Conservation (phyloP, 345 rosid genomes). For the Acer campestre region DNA sequence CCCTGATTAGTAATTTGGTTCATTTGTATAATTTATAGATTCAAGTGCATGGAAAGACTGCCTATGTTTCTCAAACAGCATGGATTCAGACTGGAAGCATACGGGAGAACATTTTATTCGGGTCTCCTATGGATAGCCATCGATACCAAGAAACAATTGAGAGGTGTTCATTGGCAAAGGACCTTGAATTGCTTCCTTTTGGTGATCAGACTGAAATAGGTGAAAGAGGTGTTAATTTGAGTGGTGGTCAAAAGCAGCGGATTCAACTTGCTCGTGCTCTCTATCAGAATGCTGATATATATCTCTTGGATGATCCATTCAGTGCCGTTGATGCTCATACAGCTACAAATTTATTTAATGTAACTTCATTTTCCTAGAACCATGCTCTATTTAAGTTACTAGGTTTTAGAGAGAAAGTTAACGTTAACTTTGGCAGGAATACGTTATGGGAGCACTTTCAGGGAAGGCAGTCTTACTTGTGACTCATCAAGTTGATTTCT, state of each 20-base stretch:
- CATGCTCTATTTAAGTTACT: background rate
- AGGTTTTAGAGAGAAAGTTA: constrained; percentile 23
- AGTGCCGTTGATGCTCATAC: constrained; percentile 98
- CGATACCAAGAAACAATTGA: constrained; percentile 76
- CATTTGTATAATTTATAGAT: constrained; percentile 42
- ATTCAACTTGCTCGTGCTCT: constrained; percentile 98
- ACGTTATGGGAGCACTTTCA: constrained; percentile 74
- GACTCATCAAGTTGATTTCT: constrained; percentile 97
- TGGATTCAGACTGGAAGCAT: constrained; percentile 97
- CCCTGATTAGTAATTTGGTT: background rate
- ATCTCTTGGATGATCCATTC: constrained; percentile 93
- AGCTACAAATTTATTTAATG: constrained; percentile 86
- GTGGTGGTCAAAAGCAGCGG: constrained; percentile 97
- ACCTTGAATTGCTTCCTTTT: constrained; percentile 83
- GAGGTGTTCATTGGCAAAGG: constrained; percentile 80
- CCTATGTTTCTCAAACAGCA: constrained; percentile 93
- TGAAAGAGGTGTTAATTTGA: constrained; percentile 96
- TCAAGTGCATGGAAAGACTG: constrained; percentile 71
- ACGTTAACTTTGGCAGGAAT: constrained; percentile 60
- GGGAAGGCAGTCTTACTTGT: constrained; percentile 80
- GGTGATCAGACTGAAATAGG: constrained; percentile 97
- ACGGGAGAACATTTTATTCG: constrained; percentile 81
- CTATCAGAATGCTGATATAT: constrained; percentile 88
- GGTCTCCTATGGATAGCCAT: constrained; percentile 65
- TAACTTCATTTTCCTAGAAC: constrained; percentile 25